Conservation (phyloP, 192 early-diverging fungal species). For the Gonapodya prolifera region DNA sequence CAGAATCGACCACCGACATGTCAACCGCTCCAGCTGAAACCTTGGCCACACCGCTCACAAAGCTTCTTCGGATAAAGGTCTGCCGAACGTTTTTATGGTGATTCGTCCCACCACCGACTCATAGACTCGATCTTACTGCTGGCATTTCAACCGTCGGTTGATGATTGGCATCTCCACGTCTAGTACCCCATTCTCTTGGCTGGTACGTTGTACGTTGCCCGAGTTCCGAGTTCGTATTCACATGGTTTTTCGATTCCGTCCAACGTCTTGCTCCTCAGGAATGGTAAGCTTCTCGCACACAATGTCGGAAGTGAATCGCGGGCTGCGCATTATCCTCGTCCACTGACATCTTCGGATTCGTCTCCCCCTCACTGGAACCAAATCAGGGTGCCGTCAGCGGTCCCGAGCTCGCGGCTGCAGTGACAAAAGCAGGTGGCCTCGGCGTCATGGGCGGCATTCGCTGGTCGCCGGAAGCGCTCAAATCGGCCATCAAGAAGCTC, state of each 20-base stretch:
- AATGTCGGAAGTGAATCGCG: too few relatives aligned
- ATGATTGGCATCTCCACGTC: too few relatives aligned
- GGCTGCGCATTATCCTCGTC: too few relatives aligned
- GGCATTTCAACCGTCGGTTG: too few relatives aligned
- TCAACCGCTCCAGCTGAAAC: conserved; percentile 5
- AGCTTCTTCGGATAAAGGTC: conserved; percentile 21
- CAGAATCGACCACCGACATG: neutral
- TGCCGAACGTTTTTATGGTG: neutral
- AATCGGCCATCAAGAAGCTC: conserved; percentile 16
- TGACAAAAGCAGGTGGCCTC: conserved; percentile 30
- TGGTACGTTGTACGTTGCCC: conserved; percentile 9
- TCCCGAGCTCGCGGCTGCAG: conserved; percentile 10
- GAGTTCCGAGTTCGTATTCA: neutral
- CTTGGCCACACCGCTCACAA: conserved; percentile 24
- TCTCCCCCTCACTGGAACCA: too few relatives aligned
- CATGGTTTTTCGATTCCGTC: neutral
- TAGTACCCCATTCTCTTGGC: conserved; percentile 27
- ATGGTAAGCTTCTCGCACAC: neutral
- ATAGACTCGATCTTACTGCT: too few relatives aligned
- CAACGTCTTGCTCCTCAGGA: neutral
- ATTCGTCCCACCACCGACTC: too few relatives aligned
- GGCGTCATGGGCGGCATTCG: conserved; percentile 25
- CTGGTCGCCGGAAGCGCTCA: neutral
- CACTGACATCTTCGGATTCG: neutral
- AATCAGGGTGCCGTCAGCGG: conserved; percentile 4